phyloP scores from a whole-genome alignment of 306 rosid genomes.

The Castanospermum australe region DNA sequence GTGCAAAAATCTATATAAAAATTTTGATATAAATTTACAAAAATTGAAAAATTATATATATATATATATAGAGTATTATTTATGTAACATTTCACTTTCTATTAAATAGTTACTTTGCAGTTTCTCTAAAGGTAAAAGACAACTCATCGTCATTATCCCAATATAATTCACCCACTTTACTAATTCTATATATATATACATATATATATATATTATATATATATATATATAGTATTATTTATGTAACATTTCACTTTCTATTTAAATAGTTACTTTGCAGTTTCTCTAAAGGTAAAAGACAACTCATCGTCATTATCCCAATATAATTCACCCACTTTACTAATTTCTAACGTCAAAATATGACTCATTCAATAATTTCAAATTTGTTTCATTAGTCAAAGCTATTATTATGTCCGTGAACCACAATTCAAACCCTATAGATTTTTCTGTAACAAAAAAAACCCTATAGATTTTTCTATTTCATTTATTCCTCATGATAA shows the following conservation, averaged over 20 bases:
- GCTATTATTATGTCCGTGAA: background rate
- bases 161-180: background rate
- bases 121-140: background rate
- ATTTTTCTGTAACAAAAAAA: too few relatives aligned
- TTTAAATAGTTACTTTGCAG: background rate
- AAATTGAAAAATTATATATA: background rate
- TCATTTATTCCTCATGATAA: background rate
- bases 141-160: background rate
- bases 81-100: background rate
- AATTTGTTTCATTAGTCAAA: slow-evolving; percentile 18
- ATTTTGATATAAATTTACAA: background rate
- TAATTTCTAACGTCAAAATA: background rate
- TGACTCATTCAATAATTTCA: slow-evolving; percentile 19
- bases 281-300: background rate
- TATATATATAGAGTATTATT: background rate
- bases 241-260: background rate
- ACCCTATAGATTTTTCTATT: background rate
- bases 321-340: background rate
- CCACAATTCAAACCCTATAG: background rate
- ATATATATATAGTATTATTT: background rate
- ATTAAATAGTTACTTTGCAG: background rate
- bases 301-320: background rate
- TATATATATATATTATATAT: background rate
- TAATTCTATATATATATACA: too few relatives aligned
- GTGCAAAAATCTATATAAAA: background rate